Conservation (phyloP, 768 basidiomycete genomes). For the Macrolepiota dolichaula region DNA sequence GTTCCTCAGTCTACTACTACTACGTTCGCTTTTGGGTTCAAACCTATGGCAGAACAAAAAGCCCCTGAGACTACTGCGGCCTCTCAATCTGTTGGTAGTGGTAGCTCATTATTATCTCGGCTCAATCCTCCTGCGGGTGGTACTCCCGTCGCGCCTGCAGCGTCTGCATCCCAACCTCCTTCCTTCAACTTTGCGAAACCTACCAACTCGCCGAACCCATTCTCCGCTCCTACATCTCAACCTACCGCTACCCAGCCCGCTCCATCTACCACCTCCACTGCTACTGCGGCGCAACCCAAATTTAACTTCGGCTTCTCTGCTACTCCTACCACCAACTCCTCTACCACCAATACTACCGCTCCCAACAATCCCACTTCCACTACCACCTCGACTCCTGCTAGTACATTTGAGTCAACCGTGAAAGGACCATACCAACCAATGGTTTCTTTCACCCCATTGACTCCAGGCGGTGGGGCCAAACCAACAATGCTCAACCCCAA, state of each 20-base stretch:
- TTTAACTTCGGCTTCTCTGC: constrained; percentile 33
- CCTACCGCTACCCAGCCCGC: constrained; percentile 6
- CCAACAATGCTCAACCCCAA: background rate
- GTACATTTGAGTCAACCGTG: background rate
- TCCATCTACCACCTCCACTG: constrained; percentile 13
- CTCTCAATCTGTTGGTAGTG: background rate
- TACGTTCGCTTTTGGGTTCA: constrained; percentile 20
- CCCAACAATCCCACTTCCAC: background rate
- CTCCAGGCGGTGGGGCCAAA: background rate
- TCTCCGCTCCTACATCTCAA: constrained; percentile 11
- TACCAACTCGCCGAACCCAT: constrained; percentile 13
- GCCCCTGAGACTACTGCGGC: background rate
- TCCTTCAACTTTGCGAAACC: constrained; percentile 6
- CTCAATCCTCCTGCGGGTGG: constrained; percentile 6
- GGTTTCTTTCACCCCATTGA: constrained; percentile 4
- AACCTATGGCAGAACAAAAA: background rate
- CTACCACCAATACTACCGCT: constrained; percentile 3
- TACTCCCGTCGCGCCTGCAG: background rate
- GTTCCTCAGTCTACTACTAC: constrained; percentile 11
- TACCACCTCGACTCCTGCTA: background rate
- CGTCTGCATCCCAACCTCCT: background rate
- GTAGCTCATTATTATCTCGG: background rate
- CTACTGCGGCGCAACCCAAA: constrained; percentile 24
- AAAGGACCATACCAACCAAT: background rate
- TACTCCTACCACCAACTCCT: background rate